phyloP scores from a whole-genome alignment of 805 yeast genomes.

The Saccharomycopsis synnaedendra region DNA sequence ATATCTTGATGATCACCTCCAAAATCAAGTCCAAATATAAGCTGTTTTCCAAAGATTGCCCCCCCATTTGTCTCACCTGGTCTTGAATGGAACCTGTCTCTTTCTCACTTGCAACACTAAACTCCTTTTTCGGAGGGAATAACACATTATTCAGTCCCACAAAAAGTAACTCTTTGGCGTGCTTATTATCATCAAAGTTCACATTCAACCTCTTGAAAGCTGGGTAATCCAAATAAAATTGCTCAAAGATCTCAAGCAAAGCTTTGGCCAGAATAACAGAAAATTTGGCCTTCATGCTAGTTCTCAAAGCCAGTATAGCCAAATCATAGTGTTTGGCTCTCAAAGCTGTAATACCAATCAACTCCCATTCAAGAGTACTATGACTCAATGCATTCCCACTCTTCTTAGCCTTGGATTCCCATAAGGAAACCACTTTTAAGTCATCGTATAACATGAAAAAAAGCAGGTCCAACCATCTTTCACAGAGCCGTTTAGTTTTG shows the following conservation, averaged over 20 bases:
- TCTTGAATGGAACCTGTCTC: slow-evolving; percentile 4
- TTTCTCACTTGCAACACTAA: slow-evolving; percentile 5
- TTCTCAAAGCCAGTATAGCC: slow-evolving; percentile 41
- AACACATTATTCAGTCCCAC: slow-evolving; percentile 19
- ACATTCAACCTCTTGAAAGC: slow-evolving; percentile 20
- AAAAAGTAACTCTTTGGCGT: slow-evolving; percentile 12
- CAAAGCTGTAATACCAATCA: slow-evolving; percentile 46
- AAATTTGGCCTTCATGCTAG: slow-evolving; percentile 45
- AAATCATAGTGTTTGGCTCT: slow-evolving; percentile 37
- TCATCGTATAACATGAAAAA: slow-evolving; percentile 26
- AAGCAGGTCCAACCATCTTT: slow-evolving; percentile 57
- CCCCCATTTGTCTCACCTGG: slow-evolving; percentile 16
- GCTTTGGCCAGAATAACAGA: slow-evolving; percentile 46
- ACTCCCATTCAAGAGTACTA: slow-evolving; percentile 65
- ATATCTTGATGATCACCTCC: slow-evolving; percentile 33
- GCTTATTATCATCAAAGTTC: slow-evolving; percentile 13
- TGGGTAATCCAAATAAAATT: slow-evolving; percentile 18
- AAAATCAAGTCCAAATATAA: slow-evolving; percentile 28
- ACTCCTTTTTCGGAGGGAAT: slow-evolving; percentile 16
- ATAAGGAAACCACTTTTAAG: slow-evolving; percentile 22
- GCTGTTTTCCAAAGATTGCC: slow-evolving; percentile 18
- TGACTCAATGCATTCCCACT: slow-evolving; percentile 28
- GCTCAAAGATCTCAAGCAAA: slow-evolving; percentile 37
- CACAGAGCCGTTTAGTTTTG: slow-evolving; percentile 49
- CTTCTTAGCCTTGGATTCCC: slow-evolving; percentile 20